These are phyloP conservation scores for Euphrasia confusa DNA, from an alignment of 257 asterid species.

Conservation along the genomic window DNA sequence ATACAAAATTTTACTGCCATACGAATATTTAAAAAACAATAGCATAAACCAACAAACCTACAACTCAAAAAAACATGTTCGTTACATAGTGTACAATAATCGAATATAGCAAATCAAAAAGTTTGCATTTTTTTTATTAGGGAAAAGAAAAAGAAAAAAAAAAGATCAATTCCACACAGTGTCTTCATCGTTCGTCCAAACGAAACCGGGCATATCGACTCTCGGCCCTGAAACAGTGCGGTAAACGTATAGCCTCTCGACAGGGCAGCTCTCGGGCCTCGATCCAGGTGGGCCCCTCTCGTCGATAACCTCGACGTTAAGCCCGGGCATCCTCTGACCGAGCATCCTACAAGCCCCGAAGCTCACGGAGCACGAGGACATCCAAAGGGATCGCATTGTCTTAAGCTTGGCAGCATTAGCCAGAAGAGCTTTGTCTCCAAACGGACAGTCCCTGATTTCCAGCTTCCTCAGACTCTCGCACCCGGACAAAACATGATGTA, in stretches of 20 bases:
- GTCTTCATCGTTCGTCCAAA: slow-evolving; percentile 68
- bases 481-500: slow-evolving; percentile 81
- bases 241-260: slow-evolving; percentile 73
- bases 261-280: slow-evolving; percentile 65
- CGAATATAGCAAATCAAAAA: not conserved
- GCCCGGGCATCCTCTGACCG: slow-evolving; percentile 74
- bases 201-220: slow-evolving; percentile 79
- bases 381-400: slow-evolving; percentile 99
- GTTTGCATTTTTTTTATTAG: not conserved
- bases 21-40: too few relatives aligned
- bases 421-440: slow-evolving; percentile 92
- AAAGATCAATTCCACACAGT: slow-evolving; percentile 26
- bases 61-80: not conserved
- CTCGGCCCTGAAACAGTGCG: slow-evolving; percentile 82
- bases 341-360: slow-evolving; percentile 87
- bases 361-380: slow-evolving; percentile 92
- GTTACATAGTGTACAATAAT: not conserved
- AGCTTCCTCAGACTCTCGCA: slow-evolving; percentile 84
- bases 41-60: not conserved
- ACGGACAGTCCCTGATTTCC: slow-evolving; percentile 94
- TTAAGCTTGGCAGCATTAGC: slow-evolving; percentile 94
- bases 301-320: slow-evolving; percentile 88
- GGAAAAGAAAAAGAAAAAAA: not conserved
- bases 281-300: slow-evolving; percentile 81
- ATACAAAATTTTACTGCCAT: not conserved